These are phyloP conservation scores for Candida frijolesensis DNA, from an alignment of 1,139 yeast genomes.

Conservation along the genomic window DNA sequence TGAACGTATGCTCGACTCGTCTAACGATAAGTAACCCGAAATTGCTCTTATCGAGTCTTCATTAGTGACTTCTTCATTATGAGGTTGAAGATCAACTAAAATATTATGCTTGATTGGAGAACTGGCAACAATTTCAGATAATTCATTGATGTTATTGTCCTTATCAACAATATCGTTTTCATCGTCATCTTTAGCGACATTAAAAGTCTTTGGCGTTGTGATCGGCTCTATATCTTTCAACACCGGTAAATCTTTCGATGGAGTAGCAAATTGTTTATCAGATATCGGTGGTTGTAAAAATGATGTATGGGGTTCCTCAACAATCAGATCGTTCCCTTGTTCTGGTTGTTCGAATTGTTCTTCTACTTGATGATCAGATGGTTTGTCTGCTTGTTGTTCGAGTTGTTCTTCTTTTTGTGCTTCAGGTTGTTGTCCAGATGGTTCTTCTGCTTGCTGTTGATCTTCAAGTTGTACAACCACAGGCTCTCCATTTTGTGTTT, in stretches of 20 bases:
- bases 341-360: background rate
- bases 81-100: constrained; percentile 1
- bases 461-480: no score
- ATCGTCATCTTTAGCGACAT: constrained; percentile 42
- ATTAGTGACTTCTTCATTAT: constrained; percentile 5
- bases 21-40: constrained; percentile 32
- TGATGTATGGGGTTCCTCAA: constrained; percentile 19
- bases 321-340: constrained; percentile 12
- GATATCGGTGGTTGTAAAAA: constrained; percentile 16
- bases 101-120: constrained; percentile 23
- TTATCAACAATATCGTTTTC: constrained; percentile 38
- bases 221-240: constrained; percentile 47
- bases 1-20: constrained; percentile 16
- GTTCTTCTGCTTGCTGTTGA: no score
- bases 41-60: constrained; percentile 15
- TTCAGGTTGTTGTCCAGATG: no score
- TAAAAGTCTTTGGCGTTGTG: constrained; percentile 44
- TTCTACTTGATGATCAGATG: background rate
- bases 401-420: no score
- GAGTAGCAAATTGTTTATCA: constrained; percentile 38
- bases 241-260: constrained; percentile 46
- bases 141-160: constrained; percentile 2
- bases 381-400: background rate
- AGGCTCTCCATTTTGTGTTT: no score
- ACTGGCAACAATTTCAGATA: constrained; percentile 16